Evolutionary conservation across 306 rosid species (phyloP).

Genomic region (Acacia melanoxylon): DNA sequence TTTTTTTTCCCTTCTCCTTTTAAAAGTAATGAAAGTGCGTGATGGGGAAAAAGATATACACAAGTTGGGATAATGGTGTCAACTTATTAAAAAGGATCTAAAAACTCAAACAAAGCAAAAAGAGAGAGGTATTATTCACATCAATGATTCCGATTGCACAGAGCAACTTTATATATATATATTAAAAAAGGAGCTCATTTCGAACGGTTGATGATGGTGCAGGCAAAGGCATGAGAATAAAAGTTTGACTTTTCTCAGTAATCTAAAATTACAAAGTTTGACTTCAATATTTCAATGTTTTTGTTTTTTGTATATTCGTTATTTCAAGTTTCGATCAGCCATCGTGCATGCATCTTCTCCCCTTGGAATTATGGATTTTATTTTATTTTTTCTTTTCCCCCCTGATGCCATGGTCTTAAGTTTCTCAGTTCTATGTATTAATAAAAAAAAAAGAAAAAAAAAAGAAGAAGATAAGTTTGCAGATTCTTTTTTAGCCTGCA

Average conservation of each 20-base stretch:
- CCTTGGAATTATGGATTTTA: no score
- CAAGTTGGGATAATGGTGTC: background rate
- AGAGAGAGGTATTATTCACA: background rate
- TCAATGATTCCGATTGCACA: background rate
- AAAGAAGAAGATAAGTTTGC: no score
- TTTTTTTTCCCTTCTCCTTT: background rate
- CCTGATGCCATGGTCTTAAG: background rate
- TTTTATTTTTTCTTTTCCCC: no score
- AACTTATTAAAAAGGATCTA: background rate
- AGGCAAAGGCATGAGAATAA: background rate
- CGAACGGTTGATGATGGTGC: background rate
- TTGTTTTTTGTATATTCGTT: no score
- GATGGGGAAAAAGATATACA: background rate
- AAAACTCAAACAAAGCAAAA: background rate
- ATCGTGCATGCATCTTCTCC: background rate
- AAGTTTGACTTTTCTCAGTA: no score
- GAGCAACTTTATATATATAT: background rate
- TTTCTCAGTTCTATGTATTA: background rate
- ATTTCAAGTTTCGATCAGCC: background rate
- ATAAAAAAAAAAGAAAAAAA: no score
- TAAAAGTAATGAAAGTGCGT: background rate
- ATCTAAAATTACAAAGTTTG: no score
- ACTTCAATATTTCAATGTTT: no score
- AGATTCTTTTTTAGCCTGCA: no score
- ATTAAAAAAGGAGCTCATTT: no score